Base-by-base conservation (phyloP, 306 rosid species). In the Prunus fruticosa region DNA sequence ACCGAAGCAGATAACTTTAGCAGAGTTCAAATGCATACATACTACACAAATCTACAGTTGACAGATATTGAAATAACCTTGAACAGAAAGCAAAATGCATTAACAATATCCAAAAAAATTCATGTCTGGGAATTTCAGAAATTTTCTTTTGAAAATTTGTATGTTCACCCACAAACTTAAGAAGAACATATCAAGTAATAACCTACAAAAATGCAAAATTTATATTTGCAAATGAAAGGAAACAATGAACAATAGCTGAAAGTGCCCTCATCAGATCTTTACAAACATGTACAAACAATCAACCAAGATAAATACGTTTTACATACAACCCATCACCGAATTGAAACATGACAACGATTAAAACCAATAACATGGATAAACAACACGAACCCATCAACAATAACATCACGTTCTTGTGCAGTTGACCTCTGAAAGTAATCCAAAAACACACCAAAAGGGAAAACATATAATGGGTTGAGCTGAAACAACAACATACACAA, bases 211-310 rank as follows among this genome's bases (percentile, higher is more conserved):
- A 30, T 30, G 23, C 43, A 38, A 76, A 71, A 11, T 23, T 57
- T 72, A 15, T 3, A 34, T 41, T 41, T 22, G 22, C 11, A 69
- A 52, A 6, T 19, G 8, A 41, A 78, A 45, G 64, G 64, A 53
- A 63, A 18, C 23, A 69, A 69, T 5, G 27, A 78, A 6, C 38
- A 63, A 62, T 3, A 62, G 45, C 15, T 56, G 58, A 43, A 68
- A 30, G 12, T 38, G 30, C 62, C 3, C 53, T 45, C 66, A 74
- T 75, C 75, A 82, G 83, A 89, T 79, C 88, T 81, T 78, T 73
- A 70, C 61, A 79, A 81, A 49, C 66, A 78, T 78, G 69, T 11
- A 50, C 19, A 34, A 12, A 1, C 63, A 25, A 76, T 69, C 58
- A 52, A 54, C 38, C 76, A 23, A 43, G 11, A 73, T 23, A 72